These are phyloP conservation scores for Rhizopus arrhizus DNA, from an alignment of 371 early-diverging fungal genomes.

Conservation along the genomic window DNA sequence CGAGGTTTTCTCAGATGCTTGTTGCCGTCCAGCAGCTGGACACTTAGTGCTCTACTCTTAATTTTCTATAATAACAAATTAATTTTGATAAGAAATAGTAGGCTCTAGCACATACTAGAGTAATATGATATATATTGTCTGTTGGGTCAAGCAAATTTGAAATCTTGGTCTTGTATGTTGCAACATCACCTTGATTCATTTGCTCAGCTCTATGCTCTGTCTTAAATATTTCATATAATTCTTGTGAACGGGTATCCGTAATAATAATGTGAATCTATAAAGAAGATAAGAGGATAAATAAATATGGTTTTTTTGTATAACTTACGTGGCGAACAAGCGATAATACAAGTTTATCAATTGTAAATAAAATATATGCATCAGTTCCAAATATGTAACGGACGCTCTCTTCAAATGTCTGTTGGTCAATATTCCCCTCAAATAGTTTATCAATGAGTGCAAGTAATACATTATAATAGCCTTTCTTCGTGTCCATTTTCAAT, in stretches of 20 bases:
- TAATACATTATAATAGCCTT: conserved; percentile 73
- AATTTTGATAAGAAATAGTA: neutral
- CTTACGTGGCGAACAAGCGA: conserved; percentile 31
- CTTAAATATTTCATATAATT: conserved; percentile 22
- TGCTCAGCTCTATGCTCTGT: conserved; percentile 21
- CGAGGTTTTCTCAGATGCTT: conserved; percentile 15
- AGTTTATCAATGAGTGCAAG: conserved; percentile 71
- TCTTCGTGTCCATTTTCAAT: conserved; percentile 27
- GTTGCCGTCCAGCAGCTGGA: conserved; percentile 75
- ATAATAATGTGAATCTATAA: conserved; percentile 28
- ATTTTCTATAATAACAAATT: conserved; percentile 7
- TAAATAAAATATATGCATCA: conserved; percentile 81
- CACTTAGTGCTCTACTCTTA: conserved; percentile 55
- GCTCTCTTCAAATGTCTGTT: conserved; percentile 86
- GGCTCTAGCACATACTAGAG: conserved; percentile 55
- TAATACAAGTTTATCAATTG: conserved; percentile 71
- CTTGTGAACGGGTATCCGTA: conserved; percentile 26
- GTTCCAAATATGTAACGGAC: conserved; percentile 83
- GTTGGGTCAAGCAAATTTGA: conserved; percentile 52
- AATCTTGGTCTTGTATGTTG: conserved; percentile 38
- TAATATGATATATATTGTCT: conserved; percentile 79
- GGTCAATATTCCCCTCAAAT: conserved; percentile 80
- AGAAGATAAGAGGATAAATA: neutral
- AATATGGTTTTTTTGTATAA: neutral
- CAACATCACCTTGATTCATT: conserved; percentile 39